phyloP scores from a whole-genome alignment of 73 alveolate genomes.

The Symbiodinium pilosum region DNA sequence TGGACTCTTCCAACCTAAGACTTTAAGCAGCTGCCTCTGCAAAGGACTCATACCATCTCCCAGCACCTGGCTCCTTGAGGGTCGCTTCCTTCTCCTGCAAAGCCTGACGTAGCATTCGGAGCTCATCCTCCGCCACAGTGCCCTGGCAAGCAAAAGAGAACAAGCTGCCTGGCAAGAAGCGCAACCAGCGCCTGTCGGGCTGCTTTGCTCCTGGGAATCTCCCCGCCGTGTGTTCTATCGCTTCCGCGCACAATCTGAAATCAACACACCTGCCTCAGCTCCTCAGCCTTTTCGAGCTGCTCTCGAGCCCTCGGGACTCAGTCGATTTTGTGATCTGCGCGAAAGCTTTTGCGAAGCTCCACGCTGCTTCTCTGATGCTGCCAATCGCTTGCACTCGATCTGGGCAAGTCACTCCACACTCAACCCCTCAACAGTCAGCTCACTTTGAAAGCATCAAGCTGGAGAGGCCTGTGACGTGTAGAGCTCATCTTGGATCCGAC shows the following conservation, averaged over 20 bases:
- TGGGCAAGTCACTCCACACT: not conserved
- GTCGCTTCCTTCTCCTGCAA: conserved; percentile 5
- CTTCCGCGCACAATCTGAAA: too few species aligned
- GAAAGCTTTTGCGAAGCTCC: not conserved
- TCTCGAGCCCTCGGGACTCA: conserved; percentile 60
- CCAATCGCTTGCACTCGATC: conserved; percentile 8
- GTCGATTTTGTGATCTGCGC: not conserved
- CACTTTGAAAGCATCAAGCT: not conserved
- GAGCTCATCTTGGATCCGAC: not conserved
- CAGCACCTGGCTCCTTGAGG: not conserved
- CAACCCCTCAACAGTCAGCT: not conserved
- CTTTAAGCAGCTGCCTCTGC: not conserved
- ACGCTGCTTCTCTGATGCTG: not conserved
- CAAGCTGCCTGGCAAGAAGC: not conserved
- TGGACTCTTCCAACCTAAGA: not conserved
- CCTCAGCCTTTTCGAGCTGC: conserved; percentile 52
- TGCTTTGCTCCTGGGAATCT: conserved; percentile 59
- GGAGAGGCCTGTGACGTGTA: not conserved
- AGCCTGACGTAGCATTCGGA: conserved; percentile 39
- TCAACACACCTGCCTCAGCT: not conserved
- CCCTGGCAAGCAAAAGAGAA: not conserved
- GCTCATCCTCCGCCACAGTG: conserved; percentile 31
- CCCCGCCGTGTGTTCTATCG: too few species aligned
- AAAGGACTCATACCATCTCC: not conserved
- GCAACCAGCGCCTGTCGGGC: conserved; percentile 27